A percentile compares a stretch with the other conserved stretches of the same genome.
Evolutionary conservation across 2,329 filamentous ascomycete genomes (phyloP).

Genomic region (Coleophoma cylindrospora): DNA sequence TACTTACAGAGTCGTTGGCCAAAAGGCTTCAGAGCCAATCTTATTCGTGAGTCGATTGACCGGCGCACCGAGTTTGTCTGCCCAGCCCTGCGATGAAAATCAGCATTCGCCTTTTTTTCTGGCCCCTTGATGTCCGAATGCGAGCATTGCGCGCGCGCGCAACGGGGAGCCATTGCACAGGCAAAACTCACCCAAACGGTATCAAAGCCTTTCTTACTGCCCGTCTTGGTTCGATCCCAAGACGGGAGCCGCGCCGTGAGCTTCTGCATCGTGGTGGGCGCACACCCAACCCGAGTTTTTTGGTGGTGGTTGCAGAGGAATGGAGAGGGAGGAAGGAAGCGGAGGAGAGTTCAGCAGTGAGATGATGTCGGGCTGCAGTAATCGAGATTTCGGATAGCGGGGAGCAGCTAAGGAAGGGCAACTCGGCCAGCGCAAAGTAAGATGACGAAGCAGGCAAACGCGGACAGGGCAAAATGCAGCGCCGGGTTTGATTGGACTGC

Average conservation of each 20-base stretch:
- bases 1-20: constrained; percentile 64
- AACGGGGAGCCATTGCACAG: neutral
- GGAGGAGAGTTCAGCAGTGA: too few relatives aligned
- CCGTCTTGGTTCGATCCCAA: constrained; percentile 49
- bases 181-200: constrained; percentile 55
- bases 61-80: constrained; percentile 49
- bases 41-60: constrained; percentile 80
- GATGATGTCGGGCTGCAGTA: too few relatives aligned
- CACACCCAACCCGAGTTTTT: constrained; percentile 2
- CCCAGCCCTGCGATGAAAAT: neutral
- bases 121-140: constrained; percentile 1
- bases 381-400: too few relatives aligned
- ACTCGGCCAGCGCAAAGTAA: too few relatives aligned
- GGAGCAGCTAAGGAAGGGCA: too few relatives aligned
- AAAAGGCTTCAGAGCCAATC: constrained; percentile 76
- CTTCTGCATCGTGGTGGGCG: constrained; percentile 22
- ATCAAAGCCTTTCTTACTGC: constrained; percentile 65
- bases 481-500: too few relatives aligned
- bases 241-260: constrained; percentile 30
- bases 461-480: too few relatives aligned
- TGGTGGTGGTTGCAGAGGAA: constrained; percentile 9
- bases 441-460: too few relatives aligned
- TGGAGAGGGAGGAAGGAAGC: constrained; percentile 9
- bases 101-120: too few relatives aligned
- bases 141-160: constrained; percentile 21